Base-by-base conservation (phyloP, 257 asterid genomes). In the Coffea canephora region DNA sequence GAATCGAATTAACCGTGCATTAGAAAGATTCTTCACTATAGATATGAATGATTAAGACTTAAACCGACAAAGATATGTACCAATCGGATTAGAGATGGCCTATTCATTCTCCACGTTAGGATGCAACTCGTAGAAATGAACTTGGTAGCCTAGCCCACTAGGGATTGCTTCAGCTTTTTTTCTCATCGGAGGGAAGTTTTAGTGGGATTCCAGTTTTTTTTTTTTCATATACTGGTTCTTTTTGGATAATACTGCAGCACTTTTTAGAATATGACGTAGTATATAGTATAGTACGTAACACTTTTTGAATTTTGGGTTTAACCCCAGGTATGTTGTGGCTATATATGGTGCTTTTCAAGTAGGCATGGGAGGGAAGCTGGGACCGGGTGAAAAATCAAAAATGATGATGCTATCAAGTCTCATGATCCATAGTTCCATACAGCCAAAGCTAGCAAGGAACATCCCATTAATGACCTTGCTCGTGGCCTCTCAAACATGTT, bases 401-500 rank as follows among this genome's bases (percentile, higher is more conserved):
- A 31, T 31, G 31, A 31, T 73, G 67, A 49, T 34, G 74, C 41
- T 69, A 8, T 39, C 1, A 45, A 75, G 68, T 48, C 68, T 21
- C 6, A 9, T 31, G 31, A 31, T 31, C 31, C 31, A 31, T 31
- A 31, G 31, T 31, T 10, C 75, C 50, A 46, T 67, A 68, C 57
- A 76, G 74, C 69, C 68, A 43, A 73, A 9, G 34, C 43, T 57
- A 31, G 31, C 31, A 75, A 54, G 66, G 62, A 73, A 55, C 59
- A 54, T 21, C 18, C 71, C 49, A 23, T 77, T 77, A 76, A 73
- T 79, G 49, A 61, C 84, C 55, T 72, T 73, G 61, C 79, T 66
- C 70, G 46, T 78, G 88, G 74, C 80, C 75, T 81, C 65, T 39
- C 46, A 78, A 81, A 84, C 88, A 83, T 80, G 81, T 46, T 83